phyloP scores from a whole-genome alignment of 805 yeast species.

The Candida khao-thaluensis region DNA sequence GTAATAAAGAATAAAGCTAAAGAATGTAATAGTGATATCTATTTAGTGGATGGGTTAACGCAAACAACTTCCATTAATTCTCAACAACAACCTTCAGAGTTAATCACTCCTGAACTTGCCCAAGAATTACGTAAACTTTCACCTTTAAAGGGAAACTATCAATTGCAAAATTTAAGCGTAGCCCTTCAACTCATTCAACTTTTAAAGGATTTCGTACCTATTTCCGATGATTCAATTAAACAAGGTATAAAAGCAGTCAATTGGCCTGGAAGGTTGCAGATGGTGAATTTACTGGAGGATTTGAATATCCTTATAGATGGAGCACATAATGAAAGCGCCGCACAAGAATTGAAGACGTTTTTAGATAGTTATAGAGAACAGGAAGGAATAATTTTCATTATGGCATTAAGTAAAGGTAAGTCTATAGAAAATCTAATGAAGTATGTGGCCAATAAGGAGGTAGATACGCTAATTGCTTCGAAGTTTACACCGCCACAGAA shows the following conservation, averaged over 20 bases:
- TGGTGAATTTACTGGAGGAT: conserved; percentile 16
- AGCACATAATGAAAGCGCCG: conserved; percentile 89
- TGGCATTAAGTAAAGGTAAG: conserved; percentile 79
- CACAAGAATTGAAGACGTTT: conserved; percentile 63
- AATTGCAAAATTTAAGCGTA: conserved; percentile 63
- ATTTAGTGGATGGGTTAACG: conserved; percentile 19
- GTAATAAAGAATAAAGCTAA: conserved; percentile 43
- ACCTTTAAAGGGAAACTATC: conserved; percentile 74
- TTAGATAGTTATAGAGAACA: conserved; percentile 26
- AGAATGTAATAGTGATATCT: conserved; percentile 26
- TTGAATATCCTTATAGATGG: conserved; percentile 68
- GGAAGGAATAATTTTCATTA: conserved; percentile 50
- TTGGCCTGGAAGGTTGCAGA: conserved; percentile 91
- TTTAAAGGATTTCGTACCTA: conserved; percentile 18
- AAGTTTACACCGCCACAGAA: conserved; percentile 70
- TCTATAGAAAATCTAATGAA: conserved; percentile 50
- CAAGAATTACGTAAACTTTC: conserved; percentile 24
- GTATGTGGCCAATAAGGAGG: conserved; percentile 42
- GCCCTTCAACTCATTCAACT: conserved; percentile 58
- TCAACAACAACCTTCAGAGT: neutral
- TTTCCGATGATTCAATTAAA: conserved; percentile 36
- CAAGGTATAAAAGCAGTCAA: conserved; percentile 53
- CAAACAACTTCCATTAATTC: neutral
- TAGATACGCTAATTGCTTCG: conserved; percentile 62
- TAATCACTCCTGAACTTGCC: neutral